Conservation (phyloP, 352 stramenopile genomes). For the Phytophthora idaei region DNA sequence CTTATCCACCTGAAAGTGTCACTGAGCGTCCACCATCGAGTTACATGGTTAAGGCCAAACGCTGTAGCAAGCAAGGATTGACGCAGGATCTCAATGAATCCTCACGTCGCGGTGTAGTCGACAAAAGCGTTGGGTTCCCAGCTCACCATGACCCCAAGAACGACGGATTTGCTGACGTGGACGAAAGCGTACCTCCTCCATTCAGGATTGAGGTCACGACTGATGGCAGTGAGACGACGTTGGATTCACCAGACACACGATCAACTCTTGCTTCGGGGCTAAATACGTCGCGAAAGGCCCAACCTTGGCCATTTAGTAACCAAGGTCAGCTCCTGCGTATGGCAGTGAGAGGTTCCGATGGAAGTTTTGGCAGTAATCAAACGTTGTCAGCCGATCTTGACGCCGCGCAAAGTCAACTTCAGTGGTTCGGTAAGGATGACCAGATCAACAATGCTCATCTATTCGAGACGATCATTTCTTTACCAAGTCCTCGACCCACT, state of each 20-base stretch:
- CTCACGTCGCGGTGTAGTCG: conserved; percentile 51
- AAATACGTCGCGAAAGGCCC: conserved; percentile 9
- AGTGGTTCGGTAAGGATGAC: conserved; percentile 62
- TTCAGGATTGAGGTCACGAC: conserved; percentile 85
- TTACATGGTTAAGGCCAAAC: conserved; percentile 76
- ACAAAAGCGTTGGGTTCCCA: conserved; percentile 36
- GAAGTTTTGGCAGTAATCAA: conserved; percentile 13
- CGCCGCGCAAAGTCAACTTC: conserved; percentile 25
- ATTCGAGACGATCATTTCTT: conserved; percentile 54
- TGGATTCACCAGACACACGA: conserved; percentile 17
- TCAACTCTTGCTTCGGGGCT: neutral
- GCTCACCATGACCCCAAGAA: conserved; percentile 75
- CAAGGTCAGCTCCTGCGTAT: conserved; percentile 38
- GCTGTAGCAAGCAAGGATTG: conserved; percentile 20
- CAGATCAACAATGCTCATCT: conserved; percentile 64
- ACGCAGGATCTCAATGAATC: conserved; percentile 15
- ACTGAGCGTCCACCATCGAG: conserved; percentile 66
- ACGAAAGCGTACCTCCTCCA: conserved; percentile 80
- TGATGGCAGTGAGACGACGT: conserved; percentile 24
- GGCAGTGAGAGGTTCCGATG: conserved; percentile 15
- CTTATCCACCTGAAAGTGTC: neutral
- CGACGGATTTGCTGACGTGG: conserved; percentile 79
- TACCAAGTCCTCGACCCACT: conserved; percentile 32
- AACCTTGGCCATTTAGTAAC: conserved; percentile 47
- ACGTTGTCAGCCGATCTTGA: conserved; percentile 14